Base-by-base conservation (phyloP, 768 basidiomycete genomes). In the Artomyces pyxidatus region DNA sequence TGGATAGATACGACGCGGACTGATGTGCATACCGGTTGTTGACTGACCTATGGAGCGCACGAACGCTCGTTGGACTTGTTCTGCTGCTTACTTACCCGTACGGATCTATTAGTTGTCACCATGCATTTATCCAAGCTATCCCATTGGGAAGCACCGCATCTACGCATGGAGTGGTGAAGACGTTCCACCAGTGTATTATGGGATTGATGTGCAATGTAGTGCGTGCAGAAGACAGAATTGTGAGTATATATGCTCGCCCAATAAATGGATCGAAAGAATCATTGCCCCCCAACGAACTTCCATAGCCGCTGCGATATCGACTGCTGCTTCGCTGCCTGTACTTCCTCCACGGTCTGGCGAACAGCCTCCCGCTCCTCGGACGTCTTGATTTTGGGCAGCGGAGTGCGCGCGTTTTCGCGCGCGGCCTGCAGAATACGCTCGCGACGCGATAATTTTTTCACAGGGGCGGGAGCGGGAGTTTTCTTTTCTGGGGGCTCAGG, bases 281-380 rank as follows among this genome's bases (percentile, higher is more conserved):
- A 51, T 39, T 47, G 46, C 17, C 53, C 28, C 37, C 50, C 53
- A 14, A 54, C 53, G 19, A 54, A 50, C 17, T 42, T 45, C 53
- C 50, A 51, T 22, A 54, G 37, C 51, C 53, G 50, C 45, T 54
- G 49, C 45, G 45, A 45, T 12, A 54, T 54, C 29, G 50, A 52
- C 40, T 42, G 53, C 23, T 45, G 38, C 41, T 54, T 54, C 35
- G 26, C 45, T 16, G 42, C 50, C 12, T 39, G 40, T 26, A 47
- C 53, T 12, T 27, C 19, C 44, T 38, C 53, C 40, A 12, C 50
- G 4, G 45, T 35, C 0, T n/a, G 9, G 26, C 37, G 27, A 21
- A 45, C 37, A 2, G n/a, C 40, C 12, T 29, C 44, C 14, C 2
- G 43, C 3, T 29, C 22, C 19, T 45, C 30, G 23, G 23, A 12